Conservation (phyloP, 1,284 basidiomycete genomes). For the Malassezia japonica region DNA sequence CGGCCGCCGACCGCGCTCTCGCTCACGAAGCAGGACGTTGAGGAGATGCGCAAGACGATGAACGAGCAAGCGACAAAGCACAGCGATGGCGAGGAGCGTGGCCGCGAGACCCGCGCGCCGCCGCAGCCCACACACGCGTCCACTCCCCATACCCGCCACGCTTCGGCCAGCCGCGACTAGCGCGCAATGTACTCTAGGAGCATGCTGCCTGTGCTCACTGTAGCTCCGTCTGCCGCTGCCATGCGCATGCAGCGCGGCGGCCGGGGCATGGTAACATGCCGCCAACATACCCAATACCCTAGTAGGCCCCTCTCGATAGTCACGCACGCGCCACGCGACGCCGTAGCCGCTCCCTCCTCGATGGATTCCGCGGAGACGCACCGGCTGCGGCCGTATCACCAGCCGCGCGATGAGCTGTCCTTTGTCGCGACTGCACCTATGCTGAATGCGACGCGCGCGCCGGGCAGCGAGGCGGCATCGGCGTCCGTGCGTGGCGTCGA, state of each 20-base stretch:
- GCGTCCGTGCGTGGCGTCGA: constrained; percentile 8
- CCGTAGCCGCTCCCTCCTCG: background rate
- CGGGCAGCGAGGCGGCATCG: constrained; percentile 3
- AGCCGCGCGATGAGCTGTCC: constrained; percentile 29
- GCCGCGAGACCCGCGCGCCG: background rate
- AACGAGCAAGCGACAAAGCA: background rate
- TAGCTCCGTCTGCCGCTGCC: too few species aligned
- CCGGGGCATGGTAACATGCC: too few species aligned
- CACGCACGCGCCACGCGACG: background rate
- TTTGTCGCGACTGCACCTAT: constrained; percentile 34
- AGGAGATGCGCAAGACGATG: constrained; percentile 10
- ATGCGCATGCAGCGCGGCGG: background rate
- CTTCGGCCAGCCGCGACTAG: too few species aligned
- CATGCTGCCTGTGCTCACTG: too few species aligned
- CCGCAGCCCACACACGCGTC: background rate
- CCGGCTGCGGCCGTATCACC: constrained; percentile 40
- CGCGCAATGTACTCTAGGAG: too few species aligned
- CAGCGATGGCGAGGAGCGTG: too few species aligned
- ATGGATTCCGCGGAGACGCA: constrained; percentile 18
- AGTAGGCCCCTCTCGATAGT: constrained; percentile 1
- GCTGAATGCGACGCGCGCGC: constrained; percentile 14
- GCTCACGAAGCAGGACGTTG: constrained; percentile 15
- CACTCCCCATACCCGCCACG: background rate
- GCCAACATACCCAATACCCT: constrained; percentile 1
- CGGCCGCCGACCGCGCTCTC: constrained; percentile 16